Conservation (phyloP, 345 rosid species). For the Camelina neglecta region DNA sequence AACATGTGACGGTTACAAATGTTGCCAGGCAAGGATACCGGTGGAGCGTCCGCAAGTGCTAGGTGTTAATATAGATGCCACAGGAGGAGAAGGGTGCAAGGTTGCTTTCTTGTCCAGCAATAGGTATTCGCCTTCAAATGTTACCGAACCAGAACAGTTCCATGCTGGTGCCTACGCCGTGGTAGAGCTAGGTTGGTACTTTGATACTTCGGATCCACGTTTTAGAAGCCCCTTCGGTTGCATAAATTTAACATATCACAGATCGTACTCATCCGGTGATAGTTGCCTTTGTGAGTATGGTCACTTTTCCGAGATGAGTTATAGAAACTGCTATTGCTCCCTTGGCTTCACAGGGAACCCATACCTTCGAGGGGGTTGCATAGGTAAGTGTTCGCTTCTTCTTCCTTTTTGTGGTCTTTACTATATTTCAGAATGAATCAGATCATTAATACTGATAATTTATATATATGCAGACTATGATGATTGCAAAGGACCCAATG, state of each 20-base stretch:
- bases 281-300: neutral
- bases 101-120: conserved; percentile 12
- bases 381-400: conserved; percentile 2
- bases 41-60: conserved; percentile 1
- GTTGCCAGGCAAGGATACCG: conserved; percentile 48
- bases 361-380: conserved; percentile 18
- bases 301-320: neutral
- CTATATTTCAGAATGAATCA: neutral
- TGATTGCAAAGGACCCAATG: conserved; percentile 4
- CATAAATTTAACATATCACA: neutral
- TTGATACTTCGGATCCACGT: conserved; percentile 20
- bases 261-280: neutral
- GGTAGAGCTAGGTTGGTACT: conserved; percentile 27
- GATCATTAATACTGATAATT: neutral
- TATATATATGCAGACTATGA: neutral
- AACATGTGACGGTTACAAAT: conserved; percentile 45
- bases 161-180: neutral
- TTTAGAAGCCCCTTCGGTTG: conserved; percentile 7
- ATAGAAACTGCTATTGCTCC: conserved; percentile 19
- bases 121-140: neutral
- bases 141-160: conserved; percentile 3
- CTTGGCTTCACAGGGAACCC: conserved; percentile 25
- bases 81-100: conserved; percentile 3
- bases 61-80: conserved; percentile 5
- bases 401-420: neutral